Conservation (phyloP, 2,329 filamentous ascomycete species). For the Ceratocystis albifundus region DNA sequence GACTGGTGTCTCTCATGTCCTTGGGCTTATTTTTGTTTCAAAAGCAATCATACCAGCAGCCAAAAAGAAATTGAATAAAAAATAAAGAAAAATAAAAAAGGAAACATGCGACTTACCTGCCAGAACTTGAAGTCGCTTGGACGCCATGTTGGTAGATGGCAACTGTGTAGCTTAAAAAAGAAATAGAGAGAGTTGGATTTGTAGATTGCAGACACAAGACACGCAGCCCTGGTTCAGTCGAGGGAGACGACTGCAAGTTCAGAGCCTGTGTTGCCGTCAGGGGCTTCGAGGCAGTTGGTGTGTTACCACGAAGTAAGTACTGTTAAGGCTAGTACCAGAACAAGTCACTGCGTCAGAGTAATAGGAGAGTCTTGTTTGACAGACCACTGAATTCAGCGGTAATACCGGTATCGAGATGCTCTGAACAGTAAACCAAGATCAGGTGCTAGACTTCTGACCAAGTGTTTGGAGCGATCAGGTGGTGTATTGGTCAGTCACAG, state of each 20-base stretch:
- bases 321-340: neutral
- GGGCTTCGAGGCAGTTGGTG: conserved; percentile 10
- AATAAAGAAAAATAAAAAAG: neutral
- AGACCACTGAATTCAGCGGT: too few relatives aligned
- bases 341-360: neutral
- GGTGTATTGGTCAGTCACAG: neutral
- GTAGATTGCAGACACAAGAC: neutral
- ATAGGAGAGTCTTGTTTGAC: neutral
- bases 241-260: neutral
- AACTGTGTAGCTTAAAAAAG: neutral
- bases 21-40: neutral
- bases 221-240: neutral
- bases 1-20: neutral
- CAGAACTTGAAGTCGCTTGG: conserved; percentile 21
- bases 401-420: too few relatives aligned
- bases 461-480: neutral
- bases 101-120: conserved; percentile 17
- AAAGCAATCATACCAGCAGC: neutral
- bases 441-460: too few relatives aligned
- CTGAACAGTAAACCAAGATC: too few relatives aligned
- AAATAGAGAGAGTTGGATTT: neutral
- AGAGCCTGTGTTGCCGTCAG: conserved; percentile 4
- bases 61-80: too few relatives aligned
- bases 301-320: neutral
- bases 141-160: conserved; percentile 14